Base-by-base conservation (phyloP, 2,329 filamentous ascomycete species). In the Sphaerulina musiva region DNA sequence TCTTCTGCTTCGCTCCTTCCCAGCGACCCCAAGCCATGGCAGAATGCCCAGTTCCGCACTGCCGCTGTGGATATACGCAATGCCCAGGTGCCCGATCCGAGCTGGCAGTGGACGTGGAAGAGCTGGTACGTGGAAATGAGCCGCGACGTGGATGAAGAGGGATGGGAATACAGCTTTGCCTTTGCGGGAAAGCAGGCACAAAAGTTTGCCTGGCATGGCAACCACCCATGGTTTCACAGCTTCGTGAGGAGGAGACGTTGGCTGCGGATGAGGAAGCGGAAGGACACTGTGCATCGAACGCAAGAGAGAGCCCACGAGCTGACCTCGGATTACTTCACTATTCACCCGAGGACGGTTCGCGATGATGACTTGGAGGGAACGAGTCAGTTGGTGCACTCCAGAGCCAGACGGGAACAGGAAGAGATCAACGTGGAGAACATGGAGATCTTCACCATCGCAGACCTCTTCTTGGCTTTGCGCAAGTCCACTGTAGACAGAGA, bases 131-230 rank as follows among this genome's bases (percentile, higher is more conserved):
- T 85, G 31, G 83, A 86, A 75, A 89, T 80, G 89, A 92, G 75
- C n/a, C 81, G 86, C 2, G 85, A 86, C 55, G 83, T 87, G 9
- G 93, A 97, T 65, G 86, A 92, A 58, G 87, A 92, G 59, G 93
- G 93, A 3, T 98, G 93, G 93, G 86, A 95, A 68, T 98, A 98
- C 72, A 93, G 89, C 12, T 90, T 96, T 68, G 85, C 87, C 61
- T 98, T 97, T 68, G 59, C 61, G 2, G 67, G 69, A 38, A 69
- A 70, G 31, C 58, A 76, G 77, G 65, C 65, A 46, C 48, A 57
- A 9, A 58, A 59, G 23, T 60, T 73, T 54, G 68, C 72, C 6
- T 98, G 93, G 93, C 93, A 98, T 70, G 85, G 85, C 2, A 87
- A 87, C 14, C 83, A 86, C 68, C 86, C 83, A 26, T 97, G 92